A percentile compares a stretch with the other conserved stretches of the same genome.
Conservation (phyloP, 2,329 filamentous ascomycete genomes). For the Cytospora schulzeri region DNA sequence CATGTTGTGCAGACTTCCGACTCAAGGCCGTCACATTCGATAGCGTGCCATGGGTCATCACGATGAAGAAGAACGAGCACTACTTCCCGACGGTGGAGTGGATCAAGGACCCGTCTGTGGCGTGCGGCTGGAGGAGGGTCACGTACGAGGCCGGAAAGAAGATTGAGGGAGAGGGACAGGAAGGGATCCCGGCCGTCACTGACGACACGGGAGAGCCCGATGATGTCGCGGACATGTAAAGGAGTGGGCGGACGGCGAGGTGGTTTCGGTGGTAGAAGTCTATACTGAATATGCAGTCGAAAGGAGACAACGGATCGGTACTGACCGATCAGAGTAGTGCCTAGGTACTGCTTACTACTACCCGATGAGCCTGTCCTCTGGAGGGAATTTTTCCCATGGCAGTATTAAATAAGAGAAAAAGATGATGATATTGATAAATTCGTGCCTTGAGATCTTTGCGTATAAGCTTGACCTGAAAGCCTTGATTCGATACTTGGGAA, state of each 20-base stretch:
- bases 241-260: not conserved
- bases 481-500: too few relatives aligned
- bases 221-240: constrained; percentile 17
- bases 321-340: not conserved
- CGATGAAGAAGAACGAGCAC: constrained; percentile 99
- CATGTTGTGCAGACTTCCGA: constrained; percentile 74
- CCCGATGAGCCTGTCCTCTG: not conserved
- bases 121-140: constrained; percentile 26
- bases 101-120: constrained; percentile 48
- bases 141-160: constrained; percentile 28
- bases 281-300: not conserved
- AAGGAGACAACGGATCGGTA: not conserved
- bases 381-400: not conserved
- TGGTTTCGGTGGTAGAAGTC: not conserved
- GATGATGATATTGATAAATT: not conserved
- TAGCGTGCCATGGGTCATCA: constrained; percentile 98
- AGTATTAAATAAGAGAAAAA: not conserved
- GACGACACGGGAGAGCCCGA: constrained; percentile 27
- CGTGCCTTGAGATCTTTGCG: too few relatives aligned
- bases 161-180: constrained; percentile 27
- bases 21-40: constrained; percentile 98
- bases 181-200: constrained; percentile 23
- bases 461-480: too few relatives aligned
- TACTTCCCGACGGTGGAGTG: constrained; percentile 78
- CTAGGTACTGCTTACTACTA: too few relatives aligned